Conservation (phyloP, 2,329 filamentous ascomycete species). For the Monosporascus ibericus region DNA sequence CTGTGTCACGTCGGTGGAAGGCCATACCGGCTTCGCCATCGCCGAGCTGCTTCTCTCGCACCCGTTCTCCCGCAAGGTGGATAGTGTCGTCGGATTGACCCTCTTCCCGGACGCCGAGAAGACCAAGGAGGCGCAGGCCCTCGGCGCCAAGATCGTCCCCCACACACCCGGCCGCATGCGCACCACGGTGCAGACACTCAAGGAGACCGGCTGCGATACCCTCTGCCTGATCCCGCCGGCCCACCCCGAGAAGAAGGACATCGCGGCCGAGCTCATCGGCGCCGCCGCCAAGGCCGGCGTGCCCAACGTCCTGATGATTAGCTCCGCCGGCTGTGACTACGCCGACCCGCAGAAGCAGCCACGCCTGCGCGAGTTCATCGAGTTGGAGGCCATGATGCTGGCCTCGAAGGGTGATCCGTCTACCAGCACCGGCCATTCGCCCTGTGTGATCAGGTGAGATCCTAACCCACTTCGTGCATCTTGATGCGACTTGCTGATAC, state of each 20-base stretch:
- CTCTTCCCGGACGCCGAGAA: constrained; percentile 31
- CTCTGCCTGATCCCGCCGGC: constrained; percentile 44
- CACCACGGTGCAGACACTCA: constrained; percentile 31
- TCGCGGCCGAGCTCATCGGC: constrained; percentile 36
- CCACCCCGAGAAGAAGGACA: constrained; percentile 38
- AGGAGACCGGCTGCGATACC: constrained; percentile 38
- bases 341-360: constrained; percentile 43
- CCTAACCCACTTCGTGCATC: background rate
- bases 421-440: constrained; percentile 33
- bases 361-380: constrained; percentile 43
- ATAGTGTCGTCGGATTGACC: constrained; percentile 34
- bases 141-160: constrained; percentile 36
- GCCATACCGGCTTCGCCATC: constrained; percentile 45
- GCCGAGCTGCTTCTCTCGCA: constrained; percentile 41
- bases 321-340: constrained; percentile 43
- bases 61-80: constrained; percentile 35
- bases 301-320: constrained; percentile 40
- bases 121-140: constrained; percentile 32
- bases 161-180: constrained; percentile 35
- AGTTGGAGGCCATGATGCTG: constrained; percentile 39
- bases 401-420: constrained; percentile 35
- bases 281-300: constrained; percentile 39
- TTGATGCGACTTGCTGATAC: background rate
- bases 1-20: constrained; percentile 42
- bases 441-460: constrained; percentile 38